A percentile compares a stretch with the other conserved stretches of the same genome.
Evolutionary conservation across 192 early-diverging fungal species (phyloP).

Genomic region (Gorgonomyces haynaldii): DNA sequence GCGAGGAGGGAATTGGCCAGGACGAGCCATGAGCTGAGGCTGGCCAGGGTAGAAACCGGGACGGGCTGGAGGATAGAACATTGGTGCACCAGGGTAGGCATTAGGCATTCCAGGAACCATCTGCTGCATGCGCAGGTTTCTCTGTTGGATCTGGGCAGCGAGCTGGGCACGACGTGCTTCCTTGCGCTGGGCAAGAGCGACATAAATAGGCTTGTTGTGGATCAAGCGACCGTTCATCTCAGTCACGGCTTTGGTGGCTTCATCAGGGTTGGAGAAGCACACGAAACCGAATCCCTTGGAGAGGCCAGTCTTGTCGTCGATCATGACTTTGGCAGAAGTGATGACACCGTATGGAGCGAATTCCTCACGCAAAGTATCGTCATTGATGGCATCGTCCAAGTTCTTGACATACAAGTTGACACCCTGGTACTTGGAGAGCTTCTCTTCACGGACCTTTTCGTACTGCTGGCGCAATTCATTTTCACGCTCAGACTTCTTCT

Average conservation of each 20-base stretch:
- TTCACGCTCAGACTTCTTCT: slow-evolving; percentile 97
- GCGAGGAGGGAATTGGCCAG: slow-evolving; percentile 19
- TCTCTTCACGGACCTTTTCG: slow-evolving; percentile 90
- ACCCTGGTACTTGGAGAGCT: slow-evolving; percentile 93
- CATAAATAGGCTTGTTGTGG: slow-evolving; percentile 92
- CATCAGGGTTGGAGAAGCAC: slow-evolving; percentile 97
- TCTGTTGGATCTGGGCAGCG: slow-evolving; percentile 89
- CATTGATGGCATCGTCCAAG: slow-evolving; percentile 92
- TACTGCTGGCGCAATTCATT: slow-evolving; percentile 93
- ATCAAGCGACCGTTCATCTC: slow-evolving; percentile 98
- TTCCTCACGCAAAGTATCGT: slow-evolving; percentile 92
- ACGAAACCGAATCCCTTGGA: slow-evolving; percentile 98
- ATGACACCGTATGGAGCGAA: slow-evolving; percentile 93
- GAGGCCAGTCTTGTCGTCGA: slow-evolving; percentile 68
- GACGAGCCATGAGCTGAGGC: slow-evolving; percentile 34
- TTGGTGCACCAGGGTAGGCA: slow-evolving; percentile 44
- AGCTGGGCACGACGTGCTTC: slow-evolving; percentile 92
- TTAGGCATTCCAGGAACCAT: slow-evolving; percentile 33
- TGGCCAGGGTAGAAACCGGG: slow-evolving; percentile 17
- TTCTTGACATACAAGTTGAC: slow-evolving; percentile 99
- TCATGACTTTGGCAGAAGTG: slow-evolving; percentile 96
- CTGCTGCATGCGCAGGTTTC: slow-evolving; percentile 66
- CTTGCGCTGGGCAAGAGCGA: slow-evolving; percentile 95
- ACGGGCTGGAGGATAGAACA: slow-evolving; percentile 42
- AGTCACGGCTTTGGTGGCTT: slow-evolving; percentile 94